Evolutionary conservation across 805 yeast genomes (phyloP).

Genomic region (Ogataea degrootiae): DNA sequence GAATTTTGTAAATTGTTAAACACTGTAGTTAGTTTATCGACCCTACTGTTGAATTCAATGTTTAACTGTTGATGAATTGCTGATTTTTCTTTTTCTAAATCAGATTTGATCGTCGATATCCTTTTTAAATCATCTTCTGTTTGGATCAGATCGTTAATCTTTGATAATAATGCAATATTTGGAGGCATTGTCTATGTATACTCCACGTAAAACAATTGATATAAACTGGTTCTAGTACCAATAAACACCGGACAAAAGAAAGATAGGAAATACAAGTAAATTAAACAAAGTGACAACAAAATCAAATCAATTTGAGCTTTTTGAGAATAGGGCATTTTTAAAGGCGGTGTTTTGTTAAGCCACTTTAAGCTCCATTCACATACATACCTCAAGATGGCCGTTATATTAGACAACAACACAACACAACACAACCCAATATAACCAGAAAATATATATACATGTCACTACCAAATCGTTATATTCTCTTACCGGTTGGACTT

Average conservation of each 20-base stretch:
- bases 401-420: not conserved
- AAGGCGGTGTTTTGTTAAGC: too few species aligned
- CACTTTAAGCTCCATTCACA: too few species aligned
- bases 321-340: too few species aligned
- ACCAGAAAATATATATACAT: not conserved
- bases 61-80: conserved; percentile 71
- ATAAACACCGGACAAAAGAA: not conserved
- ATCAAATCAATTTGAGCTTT: too few species aligned
- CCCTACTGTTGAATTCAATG: conserved; percentile 55
- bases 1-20: conserved; percentile 21
- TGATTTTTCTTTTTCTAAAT: conserved; percentile 63
- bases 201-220: not conserved
- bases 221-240: not conserved
- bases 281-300: too few species aligned
- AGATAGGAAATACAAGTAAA: not conserved
- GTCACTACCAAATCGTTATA: conserved; percentile 25
- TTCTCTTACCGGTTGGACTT: conserved; percentile 73
- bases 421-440: not conserved
- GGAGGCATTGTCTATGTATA: conserved; percentile 9
- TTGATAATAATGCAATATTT: conserved; percentile 13
- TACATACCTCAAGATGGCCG: too few species aligned
- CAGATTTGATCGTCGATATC: conserved; percentile 47
- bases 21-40: conserved; percentile 19
- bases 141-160: conserved; percentile 21
- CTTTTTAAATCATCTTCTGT: conserved; percentile 47